Base-by-base conservation (phyloP, 768 basidiomycete species). In the Podaxis sp. region DNA sequence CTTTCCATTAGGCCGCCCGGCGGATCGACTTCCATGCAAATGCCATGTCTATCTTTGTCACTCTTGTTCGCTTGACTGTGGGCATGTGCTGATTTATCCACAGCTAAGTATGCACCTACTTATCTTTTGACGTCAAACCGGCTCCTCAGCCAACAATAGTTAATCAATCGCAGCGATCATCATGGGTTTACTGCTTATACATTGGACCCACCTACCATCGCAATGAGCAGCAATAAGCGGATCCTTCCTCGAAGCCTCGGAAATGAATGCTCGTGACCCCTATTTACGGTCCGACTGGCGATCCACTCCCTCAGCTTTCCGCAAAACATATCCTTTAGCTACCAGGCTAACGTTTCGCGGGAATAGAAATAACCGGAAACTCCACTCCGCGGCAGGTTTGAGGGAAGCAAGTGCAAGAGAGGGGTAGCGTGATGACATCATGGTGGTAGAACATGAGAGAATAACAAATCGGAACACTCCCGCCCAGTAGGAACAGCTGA, bases 401-500 rank as follows among this genome's bases (percentile, higher is more conserved):
- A 21, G 35, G 35, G 52, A 38, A 54, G 52, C 23, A 18, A 54
- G 32, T 21, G 13, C n/a, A 23, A 23, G 9, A 25, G n/a, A 36
- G 16, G 5, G 36, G 13, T 28, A 23, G 16, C 23, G 50, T n/a
- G 10, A 50, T 58, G 48, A 51, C 57, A 58, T 58, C 46, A 57
- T 14, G 36, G 23, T 18, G 27, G 57, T 51, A 59, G 57, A 59
- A 40, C 51, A 57, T 14, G 32, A 48, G 57, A 57, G 47, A 48
- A 50, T 5, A 11, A 38, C 46, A 14, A 37, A 48, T 57, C 18
- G 28, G 55, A 35, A 46, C 25, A 14, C 28, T 35, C 32, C 46
- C 38, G 13, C 48, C 28, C 6, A 50, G 21, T 37, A 38, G 10
- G 5, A 27, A 18, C 57, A 57, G 44, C 47, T 57, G 57, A 57